These are phyloP conservation scores for Thelephora aurantiotincta DNA, from an alignment of 768 basidiomycete genomes.

Conservation along the genomic window DNA sequence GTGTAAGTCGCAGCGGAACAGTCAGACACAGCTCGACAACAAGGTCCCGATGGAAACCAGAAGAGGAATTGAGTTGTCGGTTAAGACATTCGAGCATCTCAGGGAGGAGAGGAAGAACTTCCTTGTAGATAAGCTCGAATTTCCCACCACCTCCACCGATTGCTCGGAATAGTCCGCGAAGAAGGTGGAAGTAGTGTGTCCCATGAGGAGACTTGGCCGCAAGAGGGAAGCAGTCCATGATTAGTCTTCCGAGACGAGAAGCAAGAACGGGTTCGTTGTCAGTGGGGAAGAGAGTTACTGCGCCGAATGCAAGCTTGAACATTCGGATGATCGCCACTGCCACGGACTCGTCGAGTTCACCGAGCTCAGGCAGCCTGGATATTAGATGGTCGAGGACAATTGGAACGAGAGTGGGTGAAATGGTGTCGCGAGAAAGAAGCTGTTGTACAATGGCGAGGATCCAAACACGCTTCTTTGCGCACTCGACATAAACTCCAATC, in stretches of 20 bases:
- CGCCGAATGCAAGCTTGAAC: conserved; percentile 91
- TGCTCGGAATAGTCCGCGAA: conserved; percentile 84
- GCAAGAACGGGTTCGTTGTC: conserved; percentile 89
- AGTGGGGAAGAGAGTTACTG: conserved; percentile 58
- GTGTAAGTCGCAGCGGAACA: conserved; percentile 88
- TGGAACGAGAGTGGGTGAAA: conserved; percentile 70
- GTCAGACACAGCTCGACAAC: conserved; percentile 96
- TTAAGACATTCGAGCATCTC: conserved; percentile 96
- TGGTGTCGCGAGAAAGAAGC: conserved; percentile 65
- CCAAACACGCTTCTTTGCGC: conserved; percentile 58
- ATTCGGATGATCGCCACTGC: conserved; percentile 79
- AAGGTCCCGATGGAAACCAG: conserved; percentile 75
- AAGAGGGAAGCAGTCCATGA: conserved; percentile 93
- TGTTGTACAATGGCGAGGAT: conserved; percentile 77
- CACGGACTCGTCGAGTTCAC: conserved; percentile 70
- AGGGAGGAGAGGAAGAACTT: conserved; percentile 88
- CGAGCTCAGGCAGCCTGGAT: conserved; percentile 66
- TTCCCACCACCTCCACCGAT: conserved; percentile 86
- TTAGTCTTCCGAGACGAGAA: conserved; percentile 78
- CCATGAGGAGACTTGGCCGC: conserved; percentile 87
- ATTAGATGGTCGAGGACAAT: conserved; percentile 84
- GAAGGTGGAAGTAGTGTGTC: conserved; percentile 82
- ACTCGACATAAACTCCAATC: conserved; percentile 82
- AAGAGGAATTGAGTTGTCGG: conserved; percentile 74
- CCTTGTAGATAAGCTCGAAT: conserved; percentile 90